phyloP scores from a whole-genome alignment of 495 filamentous ascomycete species.

The Penicillium egyptiacum region DNA sequence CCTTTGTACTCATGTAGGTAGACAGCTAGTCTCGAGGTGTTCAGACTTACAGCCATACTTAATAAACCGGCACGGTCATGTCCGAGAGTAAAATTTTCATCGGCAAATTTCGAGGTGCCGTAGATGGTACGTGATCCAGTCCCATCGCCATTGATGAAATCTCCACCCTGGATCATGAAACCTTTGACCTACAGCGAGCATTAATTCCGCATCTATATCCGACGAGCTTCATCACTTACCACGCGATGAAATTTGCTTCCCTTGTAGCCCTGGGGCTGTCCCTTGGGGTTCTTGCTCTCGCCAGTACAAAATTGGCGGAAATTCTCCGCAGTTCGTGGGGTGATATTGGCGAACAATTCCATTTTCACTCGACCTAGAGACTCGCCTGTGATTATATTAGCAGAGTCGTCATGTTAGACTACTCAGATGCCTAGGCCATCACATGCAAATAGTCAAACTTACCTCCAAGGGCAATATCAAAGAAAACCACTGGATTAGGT shows the following conservation, averaged over 20 bases:
- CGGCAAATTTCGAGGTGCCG: conserved; percentile 76
- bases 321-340: conserved; percentile 91
- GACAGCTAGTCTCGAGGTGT: background rate
- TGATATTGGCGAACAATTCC: conserved; percentile 82
- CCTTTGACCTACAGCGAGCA: conserved; percentile 72
- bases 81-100: conserved; percentile 83
- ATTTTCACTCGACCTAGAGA: conserved; percentile 90
- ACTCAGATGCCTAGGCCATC: background rate
- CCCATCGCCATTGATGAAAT: conserved; percentile 93
- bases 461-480: conserved; percentile 92
- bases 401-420: background rate
- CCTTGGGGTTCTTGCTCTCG: conserved; percentile 77
- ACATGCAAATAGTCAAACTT: conserved; percentile 26
- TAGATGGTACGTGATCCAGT: conserved; percentile 88
- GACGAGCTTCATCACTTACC: conserved; percentile 51
- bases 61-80: conserved; percentile 79
- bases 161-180: conserved; percentile 97
- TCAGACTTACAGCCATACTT: conserved; percentile 81
- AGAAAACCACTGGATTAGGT: conserved; percentile 75
- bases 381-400: conserved; percentile 59
- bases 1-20: background rate
- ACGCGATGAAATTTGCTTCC: conserved; percentile 92
- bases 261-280: conserved; percentile 90
- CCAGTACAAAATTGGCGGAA: conserved; percentile 97
- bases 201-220: background rate